phyloP scores from a whole-genome alignment of 768 basidiomycete genomes.

The Tremella yokohamensis region DNA sequence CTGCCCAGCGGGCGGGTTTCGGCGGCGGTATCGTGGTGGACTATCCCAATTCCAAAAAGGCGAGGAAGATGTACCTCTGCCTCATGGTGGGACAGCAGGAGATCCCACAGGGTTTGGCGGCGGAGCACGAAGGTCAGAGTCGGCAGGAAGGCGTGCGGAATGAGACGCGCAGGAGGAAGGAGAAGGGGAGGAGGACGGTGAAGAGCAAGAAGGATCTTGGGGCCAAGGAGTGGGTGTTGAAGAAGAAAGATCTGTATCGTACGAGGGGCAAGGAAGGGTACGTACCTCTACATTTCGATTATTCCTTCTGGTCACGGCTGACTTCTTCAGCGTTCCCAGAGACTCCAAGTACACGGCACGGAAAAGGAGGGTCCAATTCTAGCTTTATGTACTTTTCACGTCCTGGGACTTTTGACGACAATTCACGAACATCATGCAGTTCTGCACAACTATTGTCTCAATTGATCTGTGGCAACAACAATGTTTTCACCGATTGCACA shows the following conservation, averaged over 20 bases:
- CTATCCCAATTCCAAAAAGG: conserved; percentile 95
- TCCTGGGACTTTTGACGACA: too few relatives aligned
- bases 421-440: too few relatives aligned
- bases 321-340: conserved; percentile 63
- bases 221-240: conserved; percentile 85
- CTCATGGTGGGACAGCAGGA: conserved; percentile 83
- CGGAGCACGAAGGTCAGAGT: conserved; percentile 23
- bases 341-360: conserved; percentile 77
- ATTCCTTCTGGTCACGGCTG: conserved; percentile 50
- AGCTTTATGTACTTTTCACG: background rate
- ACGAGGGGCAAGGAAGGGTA: conserved; percentile 56
- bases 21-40: conserved; percentile 95
- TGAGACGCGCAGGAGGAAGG: conserved; percentile 73
- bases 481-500: too few relatives aligned
- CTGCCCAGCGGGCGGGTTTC: conserved; percentile 91
- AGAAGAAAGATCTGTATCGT: conserved; percentile 74
- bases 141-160: conserved; percentile 55
- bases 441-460: too few relatives aligned
- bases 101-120: conserved; percentile 59
- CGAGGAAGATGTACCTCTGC: conserved; percentile 88
- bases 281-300: conserved; percentile 31
- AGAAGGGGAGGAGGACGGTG: conserved; percentile 65
- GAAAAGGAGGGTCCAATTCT: conserved; percentile 77
- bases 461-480: too few relatives aligned
- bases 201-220: conserved; percentile 54